Evolutionary conservation across 768 basidiomycete species (phyloP).

Genomic region (Sarcodon aspratus): DNA sequence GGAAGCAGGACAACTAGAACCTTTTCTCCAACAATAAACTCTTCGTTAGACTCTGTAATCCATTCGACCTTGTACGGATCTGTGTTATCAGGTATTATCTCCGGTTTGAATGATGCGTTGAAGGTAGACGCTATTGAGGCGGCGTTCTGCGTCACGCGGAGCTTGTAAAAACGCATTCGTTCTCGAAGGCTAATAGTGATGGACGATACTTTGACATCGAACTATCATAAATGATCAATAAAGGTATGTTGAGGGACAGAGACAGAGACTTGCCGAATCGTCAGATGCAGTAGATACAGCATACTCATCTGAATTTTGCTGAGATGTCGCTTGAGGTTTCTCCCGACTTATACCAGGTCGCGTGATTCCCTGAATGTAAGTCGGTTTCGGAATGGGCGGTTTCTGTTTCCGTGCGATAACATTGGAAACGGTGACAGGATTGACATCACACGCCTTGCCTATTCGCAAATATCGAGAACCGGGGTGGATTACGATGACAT

Average conservation of each 20-base stretch:
- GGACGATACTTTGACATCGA: constrained; percentile 65
- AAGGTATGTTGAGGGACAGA: neutral
- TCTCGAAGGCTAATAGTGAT: constrained; percentile 66
- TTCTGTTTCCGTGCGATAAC: constrained; percentile 62
- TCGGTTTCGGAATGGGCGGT: constrained; percentile 28
- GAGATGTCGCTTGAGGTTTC: constrained; percentile 10
- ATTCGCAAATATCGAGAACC: constrained; percentile 67
- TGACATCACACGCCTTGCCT: constrained; percentile 69
- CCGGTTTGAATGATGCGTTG: constrained; percentile 77
- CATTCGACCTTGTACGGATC: constrained; percentile 81
- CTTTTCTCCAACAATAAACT: constrained; percentile 61
- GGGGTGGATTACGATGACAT: constrained; percentile 71
- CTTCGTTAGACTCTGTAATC: constrained; percentile 46
- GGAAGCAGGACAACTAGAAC: constrained; percentile 20
- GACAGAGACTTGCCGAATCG: constrained; percentile 45
- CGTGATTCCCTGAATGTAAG: constrained; percentile 38
- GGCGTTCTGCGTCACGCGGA: constrained; percentile 62
- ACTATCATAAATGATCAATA: constrained; percentile 29
- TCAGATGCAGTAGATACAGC: constrained; percentile 34
- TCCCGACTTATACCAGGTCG: constrained; percentile 35
- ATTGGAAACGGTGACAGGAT: constrained; percentile 53
- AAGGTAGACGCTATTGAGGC: constrained; percentile 62
- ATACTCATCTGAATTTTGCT: constrained; percentile 37
- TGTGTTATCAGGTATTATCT: constrained; percentile 75
- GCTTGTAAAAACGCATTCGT: constrained; percentile 79